Evolutionary conservation across 2,329 filamentous ascomycete species (phyloP).

Genomic region (Colletotrichum lindemuthianum): DNA sequence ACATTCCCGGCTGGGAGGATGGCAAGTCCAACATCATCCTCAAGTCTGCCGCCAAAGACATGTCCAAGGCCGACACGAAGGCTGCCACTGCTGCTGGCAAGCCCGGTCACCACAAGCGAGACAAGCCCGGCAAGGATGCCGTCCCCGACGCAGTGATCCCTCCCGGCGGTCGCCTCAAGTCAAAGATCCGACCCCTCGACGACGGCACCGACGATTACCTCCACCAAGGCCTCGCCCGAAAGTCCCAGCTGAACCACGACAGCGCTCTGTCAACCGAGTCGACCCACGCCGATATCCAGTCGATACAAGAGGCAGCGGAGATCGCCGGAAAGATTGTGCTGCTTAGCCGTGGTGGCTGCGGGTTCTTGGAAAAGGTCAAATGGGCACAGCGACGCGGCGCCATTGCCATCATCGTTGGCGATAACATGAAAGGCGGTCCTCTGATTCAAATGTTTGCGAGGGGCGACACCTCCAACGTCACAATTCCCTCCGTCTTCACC

Average conservation of each 20-base stretch:
- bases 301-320: slow-evolving; percentile 82
- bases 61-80: slow-evolving; percentile 40
- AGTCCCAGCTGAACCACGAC: slow-evolving; percentile 47
- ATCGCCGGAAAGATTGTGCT: slow-evolving; percentile 94
- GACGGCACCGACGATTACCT: slow-evolving; percentile 90
- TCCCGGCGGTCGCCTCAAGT: slow-evolving; percentile 39
- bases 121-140: slow-evolving; percentile 44
- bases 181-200: slow-evolving; percentile 41
- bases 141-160: slow-evolving; percentile 42
- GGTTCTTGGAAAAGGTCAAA: slow-evolving; percentile 96
- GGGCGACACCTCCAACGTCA: slow-evolving; percentile 93
- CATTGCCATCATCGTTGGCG: slow-evolving; percentile 90
- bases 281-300: slow-evolving; percentile 86
- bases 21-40: slow-evolving; percentile 58
- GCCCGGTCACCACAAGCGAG: slow-evolving; percentile 48
- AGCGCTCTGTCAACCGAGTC: slow-evolving; percentile 47
- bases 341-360: slow-evolving; percentile 91
- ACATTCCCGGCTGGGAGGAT: slow-evolving; percentile 88
- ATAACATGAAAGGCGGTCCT: slow-evolving; percentile 88
- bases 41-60: slow-evolving; percentile 49
- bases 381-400: slow-evolving; percentile 95
- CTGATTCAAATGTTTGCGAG: slow-evolving; percentile 98
- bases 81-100: slow-evolving; percentile 42
- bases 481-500: slow-evolving; percentile 94
- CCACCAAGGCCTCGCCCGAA: slow-evolving; percentile 61